Evolutionary conservation across 1,139 yeast species (phyloP), one percentile per base, ranked within the genome.

Genomic region (Scheffersomyces parashehatae): DNA sequence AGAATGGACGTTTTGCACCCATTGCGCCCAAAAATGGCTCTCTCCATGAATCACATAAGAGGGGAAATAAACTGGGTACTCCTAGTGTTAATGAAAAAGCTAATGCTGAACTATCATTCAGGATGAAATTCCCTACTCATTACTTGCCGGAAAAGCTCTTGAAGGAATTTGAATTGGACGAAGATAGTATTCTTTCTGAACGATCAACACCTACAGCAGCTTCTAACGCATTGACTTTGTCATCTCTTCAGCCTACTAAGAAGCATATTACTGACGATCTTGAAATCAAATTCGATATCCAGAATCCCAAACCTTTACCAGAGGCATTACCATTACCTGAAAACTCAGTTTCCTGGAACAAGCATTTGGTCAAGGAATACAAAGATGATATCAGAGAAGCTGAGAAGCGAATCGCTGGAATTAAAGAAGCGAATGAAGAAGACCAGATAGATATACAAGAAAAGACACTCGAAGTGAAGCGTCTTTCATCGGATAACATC

Each of bases 191-290:
- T 10, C 43, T 40, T 3, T 49, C 47, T 28, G 47, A 43, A 14
- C 36, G 38, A 8, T 54, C 46, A 5, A 41, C 40, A 12, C 50
- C 45, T 29, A 44, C 44, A 7, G 40, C 41, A 36, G 45, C 39
- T 54, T 51, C 39, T 39, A 36, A 29, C 11, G 13, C 40, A 5
- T 40, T 47, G 9, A 47, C 57, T 2, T 34, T 53, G 4, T 49
- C 56, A 1, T 56, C 65, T 20, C 53, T 69, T 40, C 75, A 70
- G 42, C 77, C 78, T 1, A 65, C 75, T 14, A 71, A 64, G 48
- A 70, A 65, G 47, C 63, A 65, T 39, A 64, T 71, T 29, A 70
- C 64, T 9, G 70, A 66, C 38, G 79, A 74, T 46, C 60, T 71
- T 45, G 48, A 59, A 5, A 56, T 74, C 29, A 58, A 59, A 34